Evolutionary conservation across 495 filamentous ascomycete genomes (phyloP).

Genomic region (Chaetomium tenue): DNA sequence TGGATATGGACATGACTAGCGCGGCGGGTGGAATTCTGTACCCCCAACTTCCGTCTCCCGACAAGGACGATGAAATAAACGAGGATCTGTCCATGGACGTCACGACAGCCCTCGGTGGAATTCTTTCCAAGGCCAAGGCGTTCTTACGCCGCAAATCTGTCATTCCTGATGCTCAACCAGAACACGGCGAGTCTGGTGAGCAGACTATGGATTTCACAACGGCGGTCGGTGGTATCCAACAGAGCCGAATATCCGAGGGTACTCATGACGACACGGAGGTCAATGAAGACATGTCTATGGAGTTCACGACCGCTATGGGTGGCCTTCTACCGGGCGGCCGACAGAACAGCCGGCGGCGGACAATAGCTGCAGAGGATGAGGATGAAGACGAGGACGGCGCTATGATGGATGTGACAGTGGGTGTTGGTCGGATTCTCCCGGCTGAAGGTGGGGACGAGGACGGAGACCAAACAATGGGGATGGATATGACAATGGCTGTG

Average conservation of each 20-base stretch:
- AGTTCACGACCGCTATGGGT: slow-evolving; percentile 72
- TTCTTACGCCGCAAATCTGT: slow-evolving; percentile 30
- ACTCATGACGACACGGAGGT: slow-evolving; percentile 36
- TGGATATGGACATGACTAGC: slow-evolving; percentile 57
- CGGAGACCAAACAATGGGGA: slow-evolving; percentile 31
- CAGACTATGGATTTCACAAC: slow-evolving; percentile 78
- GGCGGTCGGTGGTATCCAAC: slow-evolving; percentile 64
- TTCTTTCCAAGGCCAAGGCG: slow-evolving; percentile 54
- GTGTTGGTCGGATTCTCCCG: slow-evolving; percentile 55
- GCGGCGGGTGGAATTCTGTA: slow-evolving; percentile 57
- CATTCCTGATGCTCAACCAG: slow-evolving; percentile 24
- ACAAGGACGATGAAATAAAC: slow-evolving; percentile 47
- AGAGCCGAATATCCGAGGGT: slow-evolving; percentile 27
- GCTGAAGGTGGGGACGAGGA: slow-evolving; percentile 33
- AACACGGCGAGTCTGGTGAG: slow-evolving; percentile 44
- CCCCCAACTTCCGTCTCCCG: slow-evolving; percentile 29
- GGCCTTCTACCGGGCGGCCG: slow-evolving; percentile 52
- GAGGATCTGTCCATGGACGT: slow-evolving; percentile 79
- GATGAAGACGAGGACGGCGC: slow-evolving; percentile 49
- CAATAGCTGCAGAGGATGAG: slow-evolving; percentile 31
- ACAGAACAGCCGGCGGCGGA: slow-evolving; percentile 31
- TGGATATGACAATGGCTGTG: slow-evolving; percentile 58
- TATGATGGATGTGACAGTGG: slow-evolving; percentile 60
- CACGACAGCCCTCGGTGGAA: slow-evolving; percentile 77
- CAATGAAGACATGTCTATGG: slow-evolving; percentile 77